A percentile compares a stretch with the other conserved stretches of the same genome.
These are phyloP conservation scores for Leishmania tarentolae DNA, from an alignment of 208 protist species.

Conservation along the genomic window DNA sequence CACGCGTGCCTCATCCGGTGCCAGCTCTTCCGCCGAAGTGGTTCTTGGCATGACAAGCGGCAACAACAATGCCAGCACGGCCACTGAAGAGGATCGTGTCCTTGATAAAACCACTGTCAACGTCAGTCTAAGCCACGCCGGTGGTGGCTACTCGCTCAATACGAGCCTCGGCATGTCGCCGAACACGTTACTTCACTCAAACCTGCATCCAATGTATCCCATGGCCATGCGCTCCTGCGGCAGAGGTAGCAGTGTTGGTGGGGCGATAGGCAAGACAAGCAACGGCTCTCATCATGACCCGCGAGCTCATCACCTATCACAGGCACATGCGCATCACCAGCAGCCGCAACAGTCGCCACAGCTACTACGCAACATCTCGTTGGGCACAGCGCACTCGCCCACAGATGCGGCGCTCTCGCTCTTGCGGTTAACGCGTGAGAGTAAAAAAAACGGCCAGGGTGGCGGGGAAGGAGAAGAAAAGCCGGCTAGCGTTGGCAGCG, in stretches of 20 bases:
- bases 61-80: conserved; percentile 1
- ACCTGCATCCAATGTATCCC: not conserved
- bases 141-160: conserved; percentile 16
- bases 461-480: not conserved
- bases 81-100: conserved; percentile 14
- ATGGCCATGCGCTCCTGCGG: not conserved
- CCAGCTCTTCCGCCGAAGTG: conserved; percentile 12
- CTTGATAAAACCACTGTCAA: conserved; percentile 14
- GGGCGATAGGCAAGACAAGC: not conserved
- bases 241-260: not conserved
- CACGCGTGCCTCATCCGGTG: not conserved
- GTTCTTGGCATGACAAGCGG: not conserved
- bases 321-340: not conserved
- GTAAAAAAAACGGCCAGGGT: conserved; percentile 7
- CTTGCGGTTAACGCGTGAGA: conserved; percentile 22
- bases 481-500: not conserved
- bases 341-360: conserved; percentile 6
- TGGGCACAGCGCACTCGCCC: conserved; percentile 12
- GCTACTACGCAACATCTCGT: conserved; percentile 18
- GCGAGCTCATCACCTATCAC: not conserved
- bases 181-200: not conserved
- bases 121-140: conserved; percentile 20
- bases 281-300: conserved; percentile 24
- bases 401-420: conserved; percentile 27
- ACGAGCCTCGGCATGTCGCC: conserved; percentile 18